Percentiles rank a stretch among this genome's conserved stretches.
Evolutionary conservation across 2,329 filamentous ascomycete genomes (phyloP).

Genomic region (Pseudogymnoascus pannorum): DNA sequence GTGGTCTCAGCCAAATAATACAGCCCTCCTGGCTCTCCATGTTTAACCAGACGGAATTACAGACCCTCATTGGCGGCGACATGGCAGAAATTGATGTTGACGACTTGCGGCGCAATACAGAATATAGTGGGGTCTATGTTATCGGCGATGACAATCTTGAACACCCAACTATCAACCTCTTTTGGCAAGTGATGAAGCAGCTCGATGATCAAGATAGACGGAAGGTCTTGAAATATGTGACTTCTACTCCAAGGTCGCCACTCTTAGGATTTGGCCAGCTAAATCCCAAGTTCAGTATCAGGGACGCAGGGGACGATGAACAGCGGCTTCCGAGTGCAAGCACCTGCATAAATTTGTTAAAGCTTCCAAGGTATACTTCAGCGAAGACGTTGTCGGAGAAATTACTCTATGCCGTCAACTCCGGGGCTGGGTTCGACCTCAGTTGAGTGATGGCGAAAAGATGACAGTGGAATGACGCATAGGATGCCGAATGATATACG

Average conservation of each 20-base stretch:
- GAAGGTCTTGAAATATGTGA: slow-evolving; percentile 92
- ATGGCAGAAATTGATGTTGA: slow-evolving; percentile 77
- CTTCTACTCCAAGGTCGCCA: slow-evolving; percentile 83
- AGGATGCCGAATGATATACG: background rate
- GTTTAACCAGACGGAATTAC: slow-evolving; percentile 95
- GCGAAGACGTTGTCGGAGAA: slow-evolving; percentile 65
- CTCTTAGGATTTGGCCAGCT: slow-evolving; percentile 82
- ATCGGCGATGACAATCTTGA: slow-evolving; percentile 85
- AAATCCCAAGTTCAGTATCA: slow-evolving; percentile 79
- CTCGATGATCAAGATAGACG: slow-evolving; percentile 71
- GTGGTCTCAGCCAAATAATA: slow-evolving; percentile 79
- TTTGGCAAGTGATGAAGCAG: slow-evolving; percentile 81
- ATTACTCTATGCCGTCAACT: slow-evolving; percentile 80
- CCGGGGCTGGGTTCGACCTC: slow-evolving; percentile 87
- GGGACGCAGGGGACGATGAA: slow-evolving; percentile 73
- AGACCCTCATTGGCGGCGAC: slow-evolving; percentile 87
- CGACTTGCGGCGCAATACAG: slow-evolving; percentile 75
- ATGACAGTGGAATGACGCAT: background rate
- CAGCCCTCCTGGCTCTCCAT: slow-evolving; percentile 90
- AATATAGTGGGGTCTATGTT: slow-evolving; percentile 79
- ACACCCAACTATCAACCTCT: slow-evolving; percentile 76
- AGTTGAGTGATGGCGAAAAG: slow-evolving; percentile 37
- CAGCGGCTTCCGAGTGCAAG: slow-evolving; percentile 82
- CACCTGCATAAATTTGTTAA: slow-evolving; percentile 91
- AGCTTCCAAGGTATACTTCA: slow-evolving; percentile 74